These are phyloP conservation scores for Gossypium sturtianum DNA, from an alignment of 345 rosid species.

Conservation along the genomic window DNA sequence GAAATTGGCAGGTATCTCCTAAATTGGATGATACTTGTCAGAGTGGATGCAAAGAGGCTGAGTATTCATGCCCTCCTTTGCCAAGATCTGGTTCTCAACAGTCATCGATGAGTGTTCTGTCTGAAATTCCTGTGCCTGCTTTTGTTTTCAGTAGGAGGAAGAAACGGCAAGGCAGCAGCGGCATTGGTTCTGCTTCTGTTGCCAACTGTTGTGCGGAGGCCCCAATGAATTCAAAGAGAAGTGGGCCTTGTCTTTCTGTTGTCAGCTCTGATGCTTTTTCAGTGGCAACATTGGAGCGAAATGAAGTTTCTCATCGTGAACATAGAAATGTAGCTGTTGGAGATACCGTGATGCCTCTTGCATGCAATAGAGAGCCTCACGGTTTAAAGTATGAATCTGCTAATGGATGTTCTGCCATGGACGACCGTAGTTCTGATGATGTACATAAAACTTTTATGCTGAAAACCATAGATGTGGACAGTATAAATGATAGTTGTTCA, in stretches of 20 bases:
- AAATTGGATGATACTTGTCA: constrained; percentile 33
- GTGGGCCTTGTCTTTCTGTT: constrained; percentile 34
- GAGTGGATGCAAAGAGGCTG: constrained; percentile 31
- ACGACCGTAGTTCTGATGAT: constrained; percentile 28
- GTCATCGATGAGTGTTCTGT: constrained; percentile 35
- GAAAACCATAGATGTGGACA: constrained; percentile 39
- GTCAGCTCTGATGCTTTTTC: constrained; percentile 40
- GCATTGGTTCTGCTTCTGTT: background rate
- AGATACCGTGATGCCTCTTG: constrained; percentile 15
- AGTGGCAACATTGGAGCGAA: constrained; percentile 26
- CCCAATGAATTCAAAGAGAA: constrained; percentile 30
- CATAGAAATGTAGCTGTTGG: constrained; percentile 21
- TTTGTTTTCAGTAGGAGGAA: constrained; percentile 65
- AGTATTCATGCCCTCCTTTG: constrained; percentile 26
- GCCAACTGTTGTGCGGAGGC: constrained; percentile 24
- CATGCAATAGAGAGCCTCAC: constrained; percentile 17
- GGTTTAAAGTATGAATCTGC: constrained; percentile 20
- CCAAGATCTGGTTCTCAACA: constrained; percentile 30
- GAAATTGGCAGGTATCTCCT: constrained; percentile 48
- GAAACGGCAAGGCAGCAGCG: constrained; percentile 15
- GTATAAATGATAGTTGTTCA: constrained; percentile 63
- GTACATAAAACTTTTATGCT: constrained; percentile 25
- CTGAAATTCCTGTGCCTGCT: constrained; percentile 30
- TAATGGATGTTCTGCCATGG: constrained; percentile 18
- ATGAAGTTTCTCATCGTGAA: constrained; percentile 20